A percentile compares a stretch with the other conserved stretches of the same genome.
phyloP scores from a whole-genome alignment of 306 rosid species.

The Quercus robur region DNA sequence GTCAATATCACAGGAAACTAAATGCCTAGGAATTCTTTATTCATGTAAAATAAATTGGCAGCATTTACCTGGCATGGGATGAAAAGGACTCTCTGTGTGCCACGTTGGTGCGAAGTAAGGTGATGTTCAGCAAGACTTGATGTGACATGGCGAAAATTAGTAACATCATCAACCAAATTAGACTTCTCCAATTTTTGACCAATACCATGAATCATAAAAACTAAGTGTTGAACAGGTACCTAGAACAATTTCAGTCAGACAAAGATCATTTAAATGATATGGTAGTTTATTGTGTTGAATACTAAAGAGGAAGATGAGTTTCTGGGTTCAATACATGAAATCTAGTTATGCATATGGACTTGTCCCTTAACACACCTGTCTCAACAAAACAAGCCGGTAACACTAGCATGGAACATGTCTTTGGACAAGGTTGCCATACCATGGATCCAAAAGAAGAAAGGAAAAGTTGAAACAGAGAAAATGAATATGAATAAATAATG shows the following conservation, averaged over 20 bases:
- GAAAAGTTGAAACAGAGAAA: neutral
- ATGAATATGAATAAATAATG: neutral
- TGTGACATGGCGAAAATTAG: conserved; percentile 71
- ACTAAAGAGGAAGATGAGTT: neutral
- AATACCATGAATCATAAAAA: too few species aligned
- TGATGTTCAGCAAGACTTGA: conserved; percentile 83
- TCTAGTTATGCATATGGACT: neutral
- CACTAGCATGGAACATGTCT: neutral
- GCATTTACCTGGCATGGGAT: conserved; percentile 90
- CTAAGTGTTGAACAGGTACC: too few species aligned
- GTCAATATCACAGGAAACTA: neutral
- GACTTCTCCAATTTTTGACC: too few species aligned
- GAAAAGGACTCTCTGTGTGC: conserved; percentile 85
- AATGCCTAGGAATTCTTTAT: neutral
- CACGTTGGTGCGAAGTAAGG: conserved; percentile 75
- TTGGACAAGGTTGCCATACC: neutral
- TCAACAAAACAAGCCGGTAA: neutral
- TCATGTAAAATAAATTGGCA: neutral
- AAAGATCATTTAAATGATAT: conserved; percentile 25
- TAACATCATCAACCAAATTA: conserved; percentile 94
- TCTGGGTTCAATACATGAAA: neutral
- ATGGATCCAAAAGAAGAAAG: neutral
- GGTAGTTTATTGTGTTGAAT: neutral
- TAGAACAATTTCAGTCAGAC: too few species aligned
- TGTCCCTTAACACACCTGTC: neutral